Evolutionary conservation across 2,329 filamentous ascomycete species (phyloP), one percentile per base, ranked within the genome.

Genomic region (Daldinia sp.): DNA sequence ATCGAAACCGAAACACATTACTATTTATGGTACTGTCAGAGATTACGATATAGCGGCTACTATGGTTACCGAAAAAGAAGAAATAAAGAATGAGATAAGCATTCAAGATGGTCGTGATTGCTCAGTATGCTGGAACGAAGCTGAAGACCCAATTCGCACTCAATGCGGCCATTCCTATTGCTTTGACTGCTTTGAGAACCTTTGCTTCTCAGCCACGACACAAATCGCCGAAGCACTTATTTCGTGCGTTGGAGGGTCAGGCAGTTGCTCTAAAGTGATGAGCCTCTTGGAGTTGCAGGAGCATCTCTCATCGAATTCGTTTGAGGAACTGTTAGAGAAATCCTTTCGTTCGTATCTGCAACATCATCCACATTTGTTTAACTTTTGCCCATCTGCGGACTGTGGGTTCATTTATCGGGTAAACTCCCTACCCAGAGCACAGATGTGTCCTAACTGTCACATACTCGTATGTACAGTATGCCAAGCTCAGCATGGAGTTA

Each of bases 81-180:
- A 45, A 3, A 1, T 7, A 2, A 29, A 4, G 11, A 21, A 7
- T 7, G n/a, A 27, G n/a, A 50, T 11, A 29, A 43, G 3, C 8
- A 48, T 17, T 4, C 15, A 43, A 8, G 51, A 29, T 30, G 29
- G 10, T 1, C 34, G 41, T 32, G 67, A 73, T 47, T 77, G 78
- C 61, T 52, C 74, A 0, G 71, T 78, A 5, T 82, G 80, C 55
- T 78, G 72, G 69, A 74, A 65, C 10, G 72, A 74, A 23, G 75
- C 75, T 0, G 76, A 79, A n/a, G 70, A 78, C 3, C 66, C 76
- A 0, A 57, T 81, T 10, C 67, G 39, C 8, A 78, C 74, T 4
- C 39, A 51, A 1, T 82, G 81, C 64, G 69, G 65, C 1, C 81
- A 83, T 60, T 35, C 72, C 9, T 83, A 82, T 63, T 83, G 80